Evolutionary conservation across 2,329 filamentous ascomycete species (phyloP).

Genomic region (Neurospora sp.): DNA sequence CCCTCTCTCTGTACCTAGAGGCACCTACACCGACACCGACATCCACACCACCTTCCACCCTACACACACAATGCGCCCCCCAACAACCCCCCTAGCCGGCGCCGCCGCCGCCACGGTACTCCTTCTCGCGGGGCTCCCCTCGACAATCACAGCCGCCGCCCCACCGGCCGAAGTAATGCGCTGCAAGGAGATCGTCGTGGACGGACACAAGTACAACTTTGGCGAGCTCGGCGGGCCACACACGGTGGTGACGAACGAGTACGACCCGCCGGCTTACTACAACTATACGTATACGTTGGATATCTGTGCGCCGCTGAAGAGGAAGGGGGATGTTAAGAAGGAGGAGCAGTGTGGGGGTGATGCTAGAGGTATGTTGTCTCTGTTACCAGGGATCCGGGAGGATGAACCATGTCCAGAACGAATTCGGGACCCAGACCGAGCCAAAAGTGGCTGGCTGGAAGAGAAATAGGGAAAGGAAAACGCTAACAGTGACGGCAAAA

Average conservation of each 20-base stretch:
- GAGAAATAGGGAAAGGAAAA: too few species aligned
- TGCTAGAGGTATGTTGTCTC: slow-evolving; percentile 47
- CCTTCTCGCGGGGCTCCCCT: background rate
- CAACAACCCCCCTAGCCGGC: background rate
- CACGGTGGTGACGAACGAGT: slow-evolving; percentile 52
- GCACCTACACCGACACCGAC: background rate
- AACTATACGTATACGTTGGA: slow-evolving; percentile 81
- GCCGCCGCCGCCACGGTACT: background rate
- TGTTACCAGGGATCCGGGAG: too few species aligned
- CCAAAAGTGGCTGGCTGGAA: too few species aligned
- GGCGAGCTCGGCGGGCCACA: slow-evolving; percentile 55
- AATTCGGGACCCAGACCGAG: too few species aligned
- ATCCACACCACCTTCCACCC: background rate
- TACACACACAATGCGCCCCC: background rate
- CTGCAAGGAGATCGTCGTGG: slow-evolving; percentile 52
- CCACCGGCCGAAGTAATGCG: slow-evolving; percentile 33
- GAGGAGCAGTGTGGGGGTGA: slow-evolving; percentile 60
- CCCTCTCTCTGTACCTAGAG: too few species aligned
- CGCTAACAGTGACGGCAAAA: background rate
- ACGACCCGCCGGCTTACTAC: slow-evolving; percentile 41
- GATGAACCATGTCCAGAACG: too few species aligned
- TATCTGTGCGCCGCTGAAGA: slow-evolving; percentile 59
- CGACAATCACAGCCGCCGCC: background rate
- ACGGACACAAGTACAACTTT: slow-evolving; percentile 55
- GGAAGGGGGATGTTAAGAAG: slow-evolving; percentile 46